Percentiles rank a stretch among this genome's conserved stretches.
phyloP scores from a whole-genome alignment of 495 filamentous ascomycete genomes.

The Aspergillus indologenus region DNA sequence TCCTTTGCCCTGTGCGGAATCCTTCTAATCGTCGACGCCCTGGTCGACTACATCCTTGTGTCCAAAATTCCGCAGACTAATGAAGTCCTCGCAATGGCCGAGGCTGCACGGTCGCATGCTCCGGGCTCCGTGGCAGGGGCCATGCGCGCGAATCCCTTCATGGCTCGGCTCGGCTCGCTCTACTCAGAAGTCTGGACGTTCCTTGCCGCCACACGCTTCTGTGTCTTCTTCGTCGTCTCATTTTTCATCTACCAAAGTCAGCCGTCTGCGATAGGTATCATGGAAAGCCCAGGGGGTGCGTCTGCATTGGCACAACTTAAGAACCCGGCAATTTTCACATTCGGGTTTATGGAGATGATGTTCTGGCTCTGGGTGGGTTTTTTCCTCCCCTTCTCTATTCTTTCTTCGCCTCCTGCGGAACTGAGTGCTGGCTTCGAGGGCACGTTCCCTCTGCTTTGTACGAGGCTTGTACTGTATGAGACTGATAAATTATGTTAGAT shows the following conservation, averaged over 20 bases:
- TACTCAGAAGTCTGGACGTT: slow-evolving; percentile 76
- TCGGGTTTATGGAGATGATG: slow-evolving; percentile 78
- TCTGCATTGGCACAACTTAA: slow-evolving; percentile 58
- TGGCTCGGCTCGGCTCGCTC: slow-evolving; percentile 38
- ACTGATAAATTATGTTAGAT: slow-evolving; percentile 51
- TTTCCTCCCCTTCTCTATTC: not conserved
- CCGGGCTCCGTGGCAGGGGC: slow-evolving; percentile 13
- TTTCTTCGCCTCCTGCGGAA: not conserved
- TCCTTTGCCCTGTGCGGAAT: slow-evolving; percentile 69
- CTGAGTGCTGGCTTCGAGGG: no score
- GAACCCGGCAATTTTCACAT: slow-evolving; percentile 79
- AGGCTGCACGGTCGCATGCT: slow-evolving; percentile 19
- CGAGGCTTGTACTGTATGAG: not conserved
- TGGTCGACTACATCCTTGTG: slow-evolving; percentile 71
- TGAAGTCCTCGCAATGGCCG: slow-evolving; percentile 37
- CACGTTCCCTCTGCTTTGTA: no score
- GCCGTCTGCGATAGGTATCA: slow-evolving; percentile 31
- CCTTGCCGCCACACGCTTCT: slow-evolving; percentile 65
- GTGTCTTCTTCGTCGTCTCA: slow-evolving; percentile 61
- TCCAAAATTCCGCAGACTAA: slow-evolving; percentile 46
- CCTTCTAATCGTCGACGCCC: slow-evolving; percentile 61
- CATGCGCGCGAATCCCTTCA: slow-evolving; percentile 26
- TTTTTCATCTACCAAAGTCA: slow-evolving; percentile 67
- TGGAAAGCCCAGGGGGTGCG: slow-evolving; percentile 23
- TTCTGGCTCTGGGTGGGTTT: slow-evolving; percentile 79